Evolutionary conservation across 371 early-diverging fungal genomes (phyloP), one percentile per base, ranked within the genome.

Genomic region (Zychaea mexicana): DNA sequence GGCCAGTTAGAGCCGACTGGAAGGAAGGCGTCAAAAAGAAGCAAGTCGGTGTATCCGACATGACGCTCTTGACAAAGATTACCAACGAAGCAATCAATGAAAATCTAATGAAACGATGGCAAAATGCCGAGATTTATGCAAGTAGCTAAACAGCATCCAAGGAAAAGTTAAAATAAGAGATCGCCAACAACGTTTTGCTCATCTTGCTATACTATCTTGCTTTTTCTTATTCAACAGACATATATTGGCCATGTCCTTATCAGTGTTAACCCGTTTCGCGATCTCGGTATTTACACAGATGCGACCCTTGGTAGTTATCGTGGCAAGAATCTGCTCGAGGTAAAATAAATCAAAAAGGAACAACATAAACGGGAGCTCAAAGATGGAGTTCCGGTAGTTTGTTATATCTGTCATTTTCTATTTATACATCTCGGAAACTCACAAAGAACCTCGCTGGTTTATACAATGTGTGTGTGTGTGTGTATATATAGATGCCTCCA

Each of bases 221-320:
- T 52, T 21, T 22, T 17, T 30, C 30, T 61, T 55, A 17, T 17
- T 22, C 36, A 36, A 28, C 83, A 92, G 90, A 94, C 94, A 13
- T 93, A 93, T 73, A 94, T 94, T 67, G 93, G 93, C 22, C 90
- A 93, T 76, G 94, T 94, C 62, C 79, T 94, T 64, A 93, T 94
- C 70, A 90, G 91, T 80, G 94, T 94, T 33, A 94, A 94, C 68
- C 94, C 94, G 22, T 94, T 94, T 78, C 85, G 85, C 64, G 94
- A 93, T 61, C 77, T 93, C 52, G 93, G 93, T 30, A 90, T 94
- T 46, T 94, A 94, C 65, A 91, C 92, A 13, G 89, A 89, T 53
- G 83, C 85, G 33, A 83, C 92, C 12, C 77, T 94, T 52, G 72
- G 78, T 42, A 84, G 86, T 62, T 94, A 94, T 72, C 83, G 81